These are phyloP conservation scores for Zygnema cylindricum DNA, from an alignment of 139 green algal species.

Conservation along the genomic window DNA sequence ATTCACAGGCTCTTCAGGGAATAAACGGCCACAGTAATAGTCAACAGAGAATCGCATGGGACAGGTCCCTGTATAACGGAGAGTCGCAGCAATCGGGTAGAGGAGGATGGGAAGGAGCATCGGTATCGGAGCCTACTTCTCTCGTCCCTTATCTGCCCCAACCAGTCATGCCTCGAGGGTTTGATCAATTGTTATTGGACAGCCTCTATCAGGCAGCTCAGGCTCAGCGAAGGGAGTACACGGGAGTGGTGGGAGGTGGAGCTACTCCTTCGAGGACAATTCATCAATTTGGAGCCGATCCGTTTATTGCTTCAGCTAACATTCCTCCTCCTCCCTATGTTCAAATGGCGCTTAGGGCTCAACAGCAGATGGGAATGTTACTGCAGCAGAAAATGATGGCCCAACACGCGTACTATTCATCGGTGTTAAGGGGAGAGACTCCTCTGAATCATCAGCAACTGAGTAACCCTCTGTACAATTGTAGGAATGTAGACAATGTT, in stretches of 20 bases:
- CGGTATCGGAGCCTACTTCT: not conserved
- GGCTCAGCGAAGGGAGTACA: slow-evolving; percentile 11
- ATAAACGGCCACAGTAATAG: not conserved
- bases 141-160: not conserved
- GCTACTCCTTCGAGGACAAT: not conserved
- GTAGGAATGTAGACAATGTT: slow-evolving; percentile 11
- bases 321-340: slow-evolving; percentile 42
- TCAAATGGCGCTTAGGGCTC: slow-evolving; percentile 50
- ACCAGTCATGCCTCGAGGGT: slow-evolving; percentile 5
- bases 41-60: not conserved
- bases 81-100: not conserved
- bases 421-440: slow-evolving; percentile 15
- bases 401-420: slow-evolving; percentile 26
- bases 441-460: slow-evolving; percentile 1
- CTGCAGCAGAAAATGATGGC: slow-evolving; percentile 43
- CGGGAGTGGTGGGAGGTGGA: not conserved
- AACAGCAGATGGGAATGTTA: slow-evolving; percentile 49
- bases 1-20: not conserved
- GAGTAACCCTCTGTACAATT: not conserved
- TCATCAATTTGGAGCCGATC: not conserved
- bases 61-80: not conserved
- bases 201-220: slow-evolving; percentile 49
- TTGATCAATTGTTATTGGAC: slow-evolving; percentile 49
- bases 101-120: not conserved
- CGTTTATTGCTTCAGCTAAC: slow-evolving; percentile 33